Evolutionary conservation across 805 yeast genomes (phyloP).

Genomic region (Wickerhamiella bombiphila): DNA sequence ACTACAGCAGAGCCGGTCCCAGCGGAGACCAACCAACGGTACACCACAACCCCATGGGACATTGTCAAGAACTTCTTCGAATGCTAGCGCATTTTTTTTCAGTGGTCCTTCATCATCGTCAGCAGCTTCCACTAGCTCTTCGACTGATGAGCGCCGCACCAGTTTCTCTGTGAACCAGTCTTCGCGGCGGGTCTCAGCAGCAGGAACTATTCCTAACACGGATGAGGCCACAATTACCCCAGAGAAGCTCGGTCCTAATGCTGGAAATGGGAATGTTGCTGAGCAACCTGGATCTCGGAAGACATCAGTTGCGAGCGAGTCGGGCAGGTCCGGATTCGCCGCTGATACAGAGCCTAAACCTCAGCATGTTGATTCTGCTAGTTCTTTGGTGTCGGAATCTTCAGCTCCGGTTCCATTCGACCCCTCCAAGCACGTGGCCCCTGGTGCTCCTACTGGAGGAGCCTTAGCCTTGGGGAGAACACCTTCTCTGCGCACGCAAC

Average conservation of each 20-base stretch:
- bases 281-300: no score
- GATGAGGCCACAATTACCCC: not conserved
- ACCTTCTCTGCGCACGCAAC: conserved; percentile 12
- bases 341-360: not conserved
- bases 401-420: not conserved
- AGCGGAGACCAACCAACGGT: conserved; percentile 18
- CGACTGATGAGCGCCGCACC: not conserved
- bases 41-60: conserved; percentile 1
- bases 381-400: not conserved
- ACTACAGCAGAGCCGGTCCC: conserved; percentile 67
- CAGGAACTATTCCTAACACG: not conserved
- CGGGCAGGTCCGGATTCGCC: not conserved
- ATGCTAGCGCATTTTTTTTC: not conserved
- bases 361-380: not conserved
- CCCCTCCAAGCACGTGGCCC: conserved; percentile 2
- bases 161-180: not conserved
- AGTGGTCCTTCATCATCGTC: not conserved
- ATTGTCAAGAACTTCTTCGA: not conserved
- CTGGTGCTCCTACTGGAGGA: conserved; percentile 7
- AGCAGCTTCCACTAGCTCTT: not conserved
- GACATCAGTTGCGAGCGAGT: no score
- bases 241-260: no score
- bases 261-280: no score
- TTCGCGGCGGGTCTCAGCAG: not conserved
- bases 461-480: conserved; percentile 12